Base-by-base conservation (phyloP, 106 monocot genomes). In the Dioscorea alata region DNA sequence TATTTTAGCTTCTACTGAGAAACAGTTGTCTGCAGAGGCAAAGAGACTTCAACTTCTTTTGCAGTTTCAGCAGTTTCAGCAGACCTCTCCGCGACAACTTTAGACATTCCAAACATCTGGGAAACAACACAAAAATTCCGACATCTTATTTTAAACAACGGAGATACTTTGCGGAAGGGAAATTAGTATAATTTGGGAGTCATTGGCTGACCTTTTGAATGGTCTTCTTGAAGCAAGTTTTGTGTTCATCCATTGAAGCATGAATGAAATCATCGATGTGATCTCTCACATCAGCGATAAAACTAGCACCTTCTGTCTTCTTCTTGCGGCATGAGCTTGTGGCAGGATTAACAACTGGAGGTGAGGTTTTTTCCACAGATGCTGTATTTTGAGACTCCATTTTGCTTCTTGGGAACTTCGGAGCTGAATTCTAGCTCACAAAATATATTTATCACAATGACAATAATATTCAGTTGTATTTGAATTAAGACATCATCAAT, bases 91-190 rank as follows among this genome's bases (percentile, higher is more conserved):
- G 66, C 74, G 20, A 83, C 83, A 20, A 69, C 62, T 65, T 84
- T 88, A 1, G 83, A 81, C 88, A 84, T 78, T 32, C 83, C 88
- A 67, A 88, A 88, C 88, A 88, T 80, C 88, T 83, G 72, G 24
- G 74, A 65, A 25, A 13, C 28, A 57, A 42, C 66, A 13, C 5
- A 60, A 60, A 6, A 0, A 59, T 15, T 50, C 50, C 19, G 52
- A n/a, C 42, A 42, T 42, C 9, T 42, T 42, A 51, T 8, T 4
- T 8, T 15, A 32, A 13, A 63, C n/a, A 63, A 2, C 0, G 14
- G 0, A 63, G 34, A 14, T 15, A 23, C 15, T 4, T 63, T 16
- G 3, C 33, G 17, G 17, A 33, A 34, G 33, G 8, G 1, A 4
- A 63, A 63, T 63, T 21, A 20, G 23, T 22, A 59, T 22, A 21